A percentile compares a stretch with the other conserved stretches of the same genome.
Conservation (phyloP, 169 alveolate genomes). For the Plasmodium berghei region DNA sequence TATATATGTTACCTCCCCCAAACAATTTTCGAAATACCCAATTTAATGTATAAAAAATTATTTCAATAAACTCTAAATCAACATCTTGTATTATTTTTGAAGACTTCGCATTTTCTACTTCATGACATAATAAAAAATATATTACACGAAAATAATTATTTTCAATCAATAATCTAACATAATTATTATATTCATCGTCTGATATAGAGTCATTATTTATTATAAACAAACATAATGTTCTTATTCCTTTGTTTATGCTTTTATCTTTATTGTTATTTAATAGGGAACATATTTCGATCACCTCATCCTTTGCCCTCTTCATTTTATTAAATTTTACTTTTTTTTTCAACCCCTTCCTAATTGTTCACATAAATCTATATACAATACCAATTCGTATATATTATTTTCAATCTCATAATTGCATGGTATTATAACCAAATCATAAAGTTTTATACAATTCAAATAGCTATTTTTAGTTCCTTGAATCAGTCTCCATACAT, state of each 20-base stretch:
- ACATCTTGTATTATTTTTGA: background rate
- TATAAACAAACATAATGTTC: constrained; percentile 26
- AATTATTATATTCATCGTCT: constrained; percentile 17
- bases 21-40: constrained; percentile 52
- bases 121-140: constrained; percentile 5
- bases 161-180: constrained; percentile 28
- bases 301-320: background rate
- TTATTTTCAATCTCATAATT: no score
- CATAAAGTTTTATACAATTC: no score
- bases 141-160: constrained; percentile 48
- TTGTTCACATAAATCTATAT: background rate
- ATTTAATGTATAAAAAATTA: constrained; percentile 47
- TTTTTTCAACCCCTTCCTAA: background rate
- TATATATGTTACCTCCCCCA: background rate
- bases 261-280: constrained; percentile 32
- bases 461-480: no score
- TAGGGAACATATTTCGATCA: constrained; percentile 39
- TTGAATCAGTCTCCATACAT: no score
- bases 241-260: constrained; percentile 24
- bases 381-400: no score
- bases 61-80: constrained; percentile 43
- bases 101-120: constrained; percentile 15
- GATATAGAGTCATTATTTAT: constrained; percentile 2
- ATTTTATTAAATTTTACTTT: constrained; percentile 5
- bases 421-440: no score